Evolutionary conservation across 2,329 filamentous ascomycete species (phyloP).

Genomic region (Neurospora sp.): DNA sequence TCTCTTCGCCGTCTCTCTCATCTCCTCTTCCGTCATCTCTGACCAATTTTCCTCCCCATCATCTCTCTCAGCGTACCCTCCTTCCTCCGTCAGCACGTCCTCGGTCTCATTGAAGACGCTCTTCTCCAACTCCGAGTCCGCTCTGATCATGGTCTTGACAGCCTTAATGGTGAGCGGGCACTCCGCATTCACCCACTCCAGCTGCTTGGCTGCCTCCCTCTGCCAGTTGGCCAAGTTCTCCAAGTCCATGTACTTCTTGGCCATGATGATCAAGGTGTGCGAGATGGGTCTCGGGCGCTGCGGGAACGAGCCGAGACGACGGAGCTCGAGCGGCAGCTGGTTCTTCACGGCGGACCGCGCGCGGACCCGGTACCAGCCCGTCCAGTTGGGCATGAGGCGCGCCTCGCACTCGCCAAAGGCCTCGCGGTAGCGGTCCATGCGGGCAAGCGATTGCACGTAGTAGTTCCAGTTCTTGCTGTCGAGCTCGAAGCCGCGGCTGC

Average conservation of each 20-base stretch:
- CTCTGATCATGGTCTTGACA: conserved; percentile 9
- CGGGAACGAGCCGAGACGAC: conserved; percentile 28
- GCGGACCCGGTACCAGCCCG: conserved; percentile 52
- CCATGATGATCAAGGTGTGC: conserved; percentile 38
- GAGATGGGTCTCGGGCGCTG: conserved; percentile 30
- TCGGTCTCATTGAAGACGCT: conserved; percentile 7
- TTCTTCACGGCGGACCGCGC: conserved; percentile 17
- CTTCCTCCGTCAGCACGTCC: neutral
- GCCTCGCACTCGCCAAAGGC: conserved; percentile 70
- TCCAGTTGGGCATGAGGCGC: conserved; percentile 69
- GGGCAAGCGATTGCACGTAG: conserved; percentile 59
- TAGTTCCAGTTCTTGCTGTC: conserved; percentile 75
- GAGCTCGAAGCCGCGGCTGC: conserved; percentile 59
- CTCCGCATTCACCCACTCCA: conserved; percentile 27
- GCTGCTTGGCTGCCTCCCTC: conserved; percentile 29
- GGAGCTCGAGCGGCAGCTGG: conserved; percentile 27
- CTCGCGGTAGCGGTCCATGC: conserved; percentile 46
- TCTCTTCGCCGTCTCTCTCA: neutral
- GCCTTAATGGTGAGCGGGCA: conserved; percentile 29
- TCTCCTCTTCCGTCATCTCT: neutral
- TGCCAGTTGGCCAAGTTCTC: conserved; percentile 41
- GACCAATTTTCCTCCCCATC: neutral
- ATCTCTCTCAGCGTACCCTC: neutral
- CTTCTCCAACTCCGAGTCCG: conserved; percentile 9
- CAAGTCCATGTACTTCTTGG: conserved; percentile 40